Percentiles rank a stretch among this genome's conserved stretches.
Conservation (phyloP, 2,329 filamentous ascomycete species). For the Fusarium sp. region DNA sequence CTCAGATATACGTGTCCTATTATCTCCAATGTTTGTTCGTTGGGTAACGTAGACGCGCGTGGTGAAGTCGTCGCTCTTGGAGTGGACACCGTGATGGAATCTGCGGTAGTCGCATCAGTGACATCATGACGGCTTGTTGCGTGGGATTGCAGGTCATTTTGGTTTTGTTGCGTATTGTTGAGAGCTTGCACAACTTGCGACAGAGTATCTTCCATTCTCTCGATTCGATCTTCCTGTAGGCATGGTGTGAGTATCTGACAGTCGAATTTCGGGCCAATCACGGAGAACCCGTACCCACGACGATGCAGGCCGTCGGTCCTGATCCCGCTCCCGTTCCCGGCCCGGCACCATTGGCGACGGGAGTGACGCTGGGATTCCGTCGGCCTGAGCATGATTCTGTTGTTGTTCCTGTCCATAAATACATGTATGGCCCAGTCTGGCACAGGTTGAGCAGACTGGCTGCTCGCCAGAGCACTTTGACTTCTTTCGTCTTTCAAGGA, state of each 20-base stretch:
- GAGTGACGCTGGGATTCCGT: neutral
- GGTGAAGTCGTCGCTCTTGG: neutral
- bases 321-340: neutral
- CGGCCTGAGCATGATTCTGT: neutral
- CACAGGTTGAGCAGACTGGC: constrained; percentile 19
- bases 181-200: constrained; percentile 2
- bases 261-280: neutral
- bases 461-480: constrained; percentile 22
- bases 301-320: neutral
- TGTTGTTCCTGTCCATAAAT: neutral
- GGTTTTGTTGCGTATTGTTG: neutral
- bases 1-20: constrained; percentile 10
- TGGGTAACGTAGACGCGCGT: neutral
- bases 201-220: constrained; percentile 5
- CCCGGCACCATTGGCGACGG: neutral
- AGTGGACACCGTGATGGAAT: neutral
- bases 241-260: neutral
- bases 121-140: neutral
- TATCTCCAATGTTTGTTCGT: neutral
- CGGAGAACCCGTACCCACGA: neutral
- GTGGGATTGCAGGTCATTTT: neutral
- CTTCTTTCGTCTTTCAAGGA: constrained; percentile 9
- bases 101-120: neutral
- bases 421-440: constrained; percentile 8
- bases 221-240: neutral